These are phyloP conservation scores for Aspergillaceae sp. DNA, from an alignment of 2,329 filamentous ascomycete genomes.

Conservation along the genomic window DNA sequence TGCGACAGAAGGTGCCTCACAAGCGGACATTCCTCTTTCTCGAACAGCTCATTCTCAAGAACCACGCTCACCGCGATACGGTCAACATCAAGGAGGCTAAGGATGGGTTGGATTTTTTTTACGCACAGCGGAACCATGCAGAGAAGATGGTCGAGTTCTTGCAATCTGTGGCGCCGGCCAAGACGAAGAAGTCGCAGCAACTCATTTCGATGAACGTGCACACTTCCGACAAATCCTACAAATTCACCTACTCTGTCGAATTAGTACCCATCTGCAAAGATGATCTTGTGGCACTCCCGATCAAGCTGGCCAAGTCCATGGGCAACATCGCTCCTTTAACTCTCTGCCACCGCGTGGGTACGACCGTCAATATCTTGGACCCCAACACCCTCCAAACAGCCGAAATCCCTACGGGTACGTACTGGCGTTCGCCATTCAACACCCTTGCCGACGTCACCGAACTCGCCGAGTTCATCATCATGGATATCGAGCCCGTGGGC, in stretches of 20 bases:
- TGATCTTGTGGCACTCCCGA: conserved; percentile 85
- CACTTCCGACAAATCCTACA: conserved; percentile 84
- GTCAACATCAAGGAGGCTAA: conserved; percentile 98
- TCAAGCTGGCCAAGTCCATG: conserved; percentile 75
- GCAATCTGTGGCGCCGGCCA: conserved; percentile 68
- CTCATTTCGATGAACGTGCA: conserved; percentile 90
- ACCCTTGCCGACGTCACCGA: conserved; percentile 76
- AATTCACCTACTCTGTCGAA: conserved; percentile 85
- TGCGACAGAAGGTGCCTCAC: conserved; percentile 92
- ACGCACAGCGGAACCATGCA: conserved; percentile 77
- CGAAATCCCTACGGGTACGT: conserved; percentile 71
- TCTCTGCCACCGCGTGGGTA: conserved; percentile 82
- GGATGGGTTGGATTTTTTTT: conserved; percentile 95
- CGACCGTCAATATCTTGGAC: conserved; percentile 80
- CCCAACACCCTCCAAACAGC: conserved; percentile 83
- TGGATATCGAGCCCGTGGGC: conserved; percentile 81
- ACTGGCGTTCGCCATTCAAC: conserved; percentile 84
- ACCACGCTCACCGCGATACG: conserved; percentile 80
- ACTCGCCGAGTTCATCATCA: conserved; percentile 83
- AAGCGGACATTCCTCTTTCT: conserved; percentile 79
- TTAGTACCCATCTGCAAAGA: conserved; percentile 95
- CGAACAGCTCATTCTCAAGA: conserved; percentile 93
- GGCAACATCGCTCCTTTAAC: conserved; percentile 84
- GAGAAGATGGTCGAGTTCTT: conserved; percentile 90
- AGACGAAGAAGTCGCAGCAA: conserved; percentile 77